phyloP scores from a whole-genome alignment of 2,329 filamentous ascomycete species.

The Trichophyton rubrum region DNA sequence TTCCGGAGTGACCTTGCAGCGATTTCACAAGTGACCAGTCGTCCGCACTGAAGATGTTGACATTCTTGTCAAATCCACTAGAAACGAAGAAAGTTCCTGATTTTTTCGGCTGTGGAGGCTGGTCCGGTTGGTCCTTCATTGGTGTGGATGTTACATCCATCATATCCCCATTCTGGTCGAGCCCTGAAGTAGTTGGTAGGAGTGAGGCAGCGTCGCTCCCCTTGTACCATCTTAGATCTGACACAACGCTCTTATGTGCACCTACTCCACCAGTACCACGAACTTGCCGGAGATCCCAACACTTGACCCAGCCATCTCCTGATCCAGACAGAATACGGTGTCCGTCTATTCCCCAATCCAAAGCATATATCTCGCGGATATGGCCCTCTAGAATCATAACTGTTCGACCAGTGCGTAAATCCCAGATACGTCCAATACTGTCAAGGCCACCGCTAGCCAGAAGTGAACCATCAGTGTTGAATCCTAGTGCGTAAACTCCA shows the following conservation, averaged over 20 bases:
- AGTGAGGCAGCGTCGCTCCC: conserved; percentile 58
- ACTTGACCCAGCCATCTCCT: conserved; percentile 91
- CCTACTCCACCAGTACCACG: conserved; percentile 72
- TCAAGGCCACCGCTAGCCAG: conserved; percentile 87
- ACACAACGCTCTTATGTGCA: conserved; percentile 81
- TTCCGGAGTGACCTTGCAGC: conserved; percentile 78
- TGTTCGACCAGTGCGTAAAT: conserved; percentile 78
- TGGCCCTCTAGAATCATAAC: conserved; percentile 92
- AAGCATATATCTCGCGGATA: conserved; percentile 81
- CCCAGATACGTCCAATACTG: conserved; percentile 91
- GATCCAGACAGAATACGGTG: conserved; percentile 88
- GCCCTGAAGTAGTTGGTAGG: conserved; percentile 46
- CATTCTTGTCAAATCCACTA: conserved; percentile 83
- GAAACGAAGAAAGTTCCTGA: conserved; percentile 85
- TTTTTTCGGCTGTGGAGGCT: conserved; percentile 56
- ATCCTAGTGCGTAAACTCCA: conserved; percentile 80
- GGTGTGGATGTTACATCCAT: conserved; percentile 12
- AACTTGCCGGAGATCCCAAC: conserved; percentile 92
- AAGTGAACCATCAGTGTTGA: conserved; percentile 83
- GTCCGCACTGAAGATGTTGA: conserved; percentile 92
- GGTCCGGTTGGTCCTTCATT: conserved; percentile 14
- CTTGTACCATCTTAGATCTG: conserved; percentile 88
- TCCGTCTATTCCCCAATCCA: conserved; percentile 87
- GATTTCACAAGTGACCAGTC: conserved; percentile 88
- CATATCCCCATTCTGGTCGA: conserved; percentile 45